Conservation (phyloP, 2,329 filamentous ascomycete species). For the Penicillium aurantiogriseum region DNA sequence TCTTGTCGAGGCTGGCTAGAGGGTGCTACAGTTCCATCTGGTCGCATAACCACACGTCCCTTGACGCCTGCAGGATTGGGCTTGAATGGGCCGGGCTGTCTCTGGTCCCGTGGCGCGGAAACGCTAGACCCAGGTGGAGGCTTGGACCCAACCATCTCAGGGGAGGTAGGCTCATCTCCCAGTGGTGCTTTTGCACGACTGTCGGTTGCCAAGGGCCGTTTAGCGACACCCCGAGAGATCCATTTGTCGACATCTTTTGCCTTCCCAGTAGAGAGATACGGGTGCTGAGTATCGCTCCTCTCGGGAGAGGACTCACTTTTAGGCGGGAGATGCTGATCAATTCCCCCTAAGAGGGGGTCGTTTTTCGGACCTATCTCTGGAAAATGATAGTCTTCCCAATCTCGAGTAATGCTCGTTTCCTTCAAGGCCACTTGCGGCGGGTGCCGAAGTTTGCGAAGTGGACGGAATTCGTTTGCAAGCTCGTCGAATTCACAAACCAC, state of each 20-base stretch:
- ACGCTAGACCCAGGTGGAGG: not conserved
- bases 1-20: not conserved
- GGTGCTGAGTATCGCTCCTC: not conserved
- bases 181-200: not conserved
- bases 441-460: conserved; percentile 1
- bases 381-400: not conserved
- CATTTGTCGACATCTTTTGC: not conserved
- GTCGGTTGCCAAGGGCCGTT: not conserved
- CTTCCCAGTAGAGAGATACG: not conserved
- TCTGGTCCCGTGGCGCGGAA: not conserved
- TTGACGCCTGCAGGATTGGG: not conserved
- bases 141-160: not conserved
- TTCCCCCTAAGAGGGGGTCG: not conserved
- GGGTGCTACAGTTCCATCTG: not conserved
- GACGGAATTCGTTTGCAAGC: not conserved
- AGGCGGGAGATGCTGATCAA: not conserved
- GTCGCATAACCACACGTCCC: not conserved
- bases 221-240: not conserved
- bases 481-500: conserved; percentile 5
- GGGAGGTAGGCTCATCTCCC: not conserved
- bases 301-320: not conserved
- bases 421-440: not conserved
- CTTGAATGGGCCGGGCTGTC: not conserved
- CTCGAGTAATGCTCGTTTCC: not conserved
- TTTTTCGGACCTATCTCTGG: not conserved